Base-by-base conservation (phyloP, 805 yeast species). In the Naumovozyma dairenensis region DNA sequence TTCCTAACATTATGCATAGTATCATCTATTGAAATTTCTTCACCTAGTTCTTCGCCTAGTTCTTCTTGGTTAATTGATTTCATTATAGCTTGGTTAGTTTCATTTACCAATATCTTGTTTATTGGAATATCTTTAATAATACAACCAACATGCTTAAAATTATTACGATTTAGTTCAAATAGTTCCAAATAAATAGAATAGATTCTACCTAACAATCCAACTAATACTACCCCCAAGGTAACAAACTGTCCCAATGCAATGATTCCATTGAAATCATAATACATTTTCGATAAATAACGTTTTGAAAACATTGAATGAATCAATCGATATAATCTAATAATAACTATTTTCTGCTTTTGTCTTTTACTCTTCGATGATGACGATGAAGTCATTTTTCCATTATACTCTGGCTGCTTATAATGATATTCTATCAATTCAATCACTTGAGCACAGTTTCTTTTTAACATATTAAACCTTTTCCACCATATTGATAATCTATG, bases 401-500 rank as follows among this genome's bases (percentile, higher is more conserved):
- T n/a, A n/a, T n/a, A n/a, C n/a, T n/a, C n/a, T n/a, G n/a, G n/a
- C n/a, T n/a, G n/a, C n/a, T n/a, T n/a, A n/a, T n/a, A n/a, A n/a
- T n/a, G n/a, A n/a, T n/a, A n/a, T n/a, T n/a, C n/a, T n/a, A n/a
- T n/a, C 5, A 12, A 27, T 35, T 44, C 31, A 4, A 42, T 6
- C 5, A 49, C 42, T 6, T 42, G 44, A 2, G 37, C 30, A 15
- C 46, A 39, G n/a, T 66, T 61, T 26, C 94, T 66, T 44, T 80
- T 81, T 18, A 84, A 47, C 7, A 77, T 67, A 39, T 74, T 68
- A 26, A 86, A 59, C 38, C 72, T 67, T 39, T 63, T 69, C 89
- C 94, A 86, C 95, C 96, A 86, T 6, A 51, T 48, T 20, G 83
- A 69, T 6, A 67, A 69, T 3, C 77, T 62, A 49, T 84, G 94